Percentiles rank a stretch among this genome's conserved stretches.
phyloP scores from a whole-genome alignment of 495 filamentous ascomycete species.

The Aspergillus sparsus region DNA sequence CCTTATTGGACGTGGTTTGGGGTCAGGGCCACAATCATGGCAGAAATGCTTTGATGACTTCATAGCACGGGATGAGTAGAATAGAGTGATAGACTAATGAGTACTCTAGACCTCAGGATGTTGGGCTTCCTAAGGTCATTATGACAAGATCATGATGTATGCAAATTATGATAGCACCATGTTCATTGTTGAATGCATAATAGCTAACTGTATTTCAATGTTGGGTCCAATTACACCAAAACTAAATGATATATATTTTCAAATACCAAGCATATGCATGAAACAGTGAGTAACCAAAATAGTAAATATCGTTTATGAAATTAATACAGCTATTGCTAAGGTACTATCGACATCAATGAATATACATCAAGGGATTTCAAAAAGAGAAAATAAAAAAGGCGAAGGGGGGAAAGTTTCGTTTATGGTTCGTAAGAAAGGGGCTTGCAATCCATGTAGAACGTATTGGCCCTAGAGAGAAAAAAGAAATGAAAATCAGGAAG shows the following conservation, averaged over 20 bases:
- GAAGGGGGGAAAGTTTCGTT: conserved; percentile 5
- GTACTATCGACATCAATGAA: conserved; percentile 29
- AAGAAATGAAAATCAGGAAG: neutral
- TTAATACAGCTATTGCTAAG: conserved; percentile 42
- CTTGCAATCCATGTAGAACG: too few relatives aligned
- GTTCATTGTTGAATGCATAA: too few relatives aligned
- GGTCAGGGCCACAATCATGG: conserved; percentile 32
- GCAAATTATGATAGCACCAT: neutral
- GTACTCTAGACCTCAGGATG: neutral
- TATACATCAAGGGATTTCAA: conserved; percentile 32
- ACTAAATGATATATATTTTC: too few relatives aligned
- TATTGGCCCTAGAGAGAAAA: too few relatives aligned
- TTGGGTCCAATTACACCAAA: too few relatives aligned
- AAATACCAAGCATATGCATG: neutral
- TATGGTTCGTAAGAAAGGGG: conserved; percentile 18
- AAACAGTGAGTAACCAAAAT: conserved; percentile 8
- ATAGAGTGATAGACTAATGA: conserved; percentile 9
- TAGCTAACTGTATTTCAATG: too few relatives aligned
- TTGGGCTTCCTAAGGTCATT: neutral
- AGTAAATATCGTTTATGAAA: conserved; percentile 19
- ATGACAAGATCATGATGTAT: conserved; percentile 1
- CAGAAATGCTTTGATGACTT: conserved; percentile 38
- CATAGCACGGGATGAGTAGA: conserved; percentile 19
- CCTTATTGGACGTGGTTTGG: conserved; percentile 71
- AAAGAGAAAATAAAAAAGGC: conserved; percentile 24